Percentiles rank a stretch among this genome's conserved stretches.
Evolutionary conservation across 176 grass and related monocot species (phyloP).

Genomic region (Secale cereale): DNA sequence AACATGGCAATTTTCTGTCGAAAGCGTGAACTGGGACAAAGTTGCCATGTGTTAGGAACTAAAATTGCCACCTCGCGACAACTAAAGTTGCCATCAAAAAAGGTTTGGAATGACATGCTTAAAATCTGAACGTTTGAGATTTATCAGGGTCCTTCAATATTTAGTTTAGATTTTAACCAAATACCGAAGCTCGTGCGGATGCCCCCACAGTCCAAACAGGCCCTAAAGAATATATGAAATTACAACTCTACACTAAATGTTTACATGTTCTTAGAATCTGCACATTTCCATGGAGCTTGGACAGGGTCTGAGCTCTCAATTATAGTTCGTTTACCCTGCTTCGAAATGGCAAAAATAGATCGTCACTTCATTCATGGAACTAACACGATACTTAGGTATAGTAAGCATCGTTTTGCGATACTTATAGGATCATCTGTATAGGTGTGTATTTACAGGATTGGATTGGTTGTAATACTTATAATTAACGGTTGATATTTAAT

Average conservation of each 20-base stretch:
- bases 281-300: neutral
- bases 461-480: neutral
- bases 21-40: no score
- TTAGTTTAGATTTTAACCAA: neutral
- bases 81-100: no score
- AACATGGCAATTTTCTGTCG: no score
- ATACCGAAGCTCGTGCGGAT: neutral
- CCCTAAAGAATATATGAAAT: neutral
- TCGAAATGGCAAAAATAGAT: neutral
- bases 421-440: neutral
- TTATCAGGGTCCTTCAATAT: no score
- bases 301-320: neutral
- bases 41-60: no score
- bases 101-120: no score
- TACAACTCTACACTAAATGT: neutral
- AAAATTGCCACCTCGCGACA: no score
- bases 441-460: neutral
- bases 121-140: no score
- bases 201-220: neutral
- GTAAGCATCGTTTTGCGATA: neutral
- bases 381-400: neutral
- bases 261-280: neutral
- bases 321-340: neutral
- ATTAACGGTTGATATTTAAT: conserved; percentile 21
- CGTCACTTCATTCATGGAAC: neutral